These are phyloP conservation scores for Ceratocystis harringtonii DNA, from an alignment of 2,329 filamentous ascomycete genomes.

Conservation along the genomic window DNA sequence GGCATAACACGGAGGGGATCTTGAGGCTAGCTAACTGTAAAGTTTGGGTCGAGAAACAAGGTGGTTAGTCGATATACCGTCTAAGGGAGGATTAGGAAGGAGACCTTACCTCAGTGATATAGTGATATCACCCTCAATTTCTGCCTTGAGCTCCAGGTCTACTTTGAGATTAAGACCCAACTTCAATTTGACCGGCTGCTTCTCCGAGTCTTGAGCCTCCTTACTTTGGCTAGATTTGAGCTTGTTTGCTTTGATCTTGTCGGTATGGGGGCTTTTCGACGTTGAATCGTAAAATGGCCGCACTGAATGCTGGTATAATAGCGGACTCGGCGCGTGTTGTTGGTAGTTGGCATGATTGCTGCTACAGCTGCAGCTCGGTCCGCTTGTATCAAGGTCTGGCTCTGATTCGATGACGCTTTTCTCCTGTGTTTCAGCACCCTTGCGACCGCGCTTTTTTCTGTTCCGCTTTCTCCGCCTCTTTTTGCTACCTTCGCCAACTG, in stretches of 20 bases:
- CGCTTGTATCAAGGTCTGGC: not conserved
- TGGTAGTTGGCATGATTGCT: not conserved
- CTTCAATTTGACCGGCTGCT: constrained; percentile 30
- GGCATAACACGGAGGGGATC: not conserved
- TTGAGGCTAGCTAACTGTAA: not conserved
- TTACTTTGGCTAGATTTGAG: not conserved
- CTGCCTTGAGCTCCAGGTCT: constrained; percentile 64
- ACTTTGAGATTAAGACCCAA: constrained; percentile 62
- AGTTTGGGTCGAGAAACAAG: not conserved
- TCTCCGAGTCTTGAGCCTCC: not conserved
- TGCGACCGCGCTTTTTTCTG: not conserved
- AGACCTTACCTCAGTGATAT: constrained; percentile 44
- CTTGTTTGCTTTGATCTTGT: constrained; percentile 10
- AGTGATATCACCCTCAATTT: constrained; percentile 61
- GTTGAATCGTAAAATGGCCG: not conserved
- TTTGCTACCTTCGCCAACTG: not conserved
- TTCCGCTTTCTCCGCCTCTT: not conserved
- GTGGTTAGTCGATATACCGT: not conserved
- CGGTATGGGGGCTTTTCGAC: not conserved
- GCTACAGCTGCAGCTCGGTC: not conserved
- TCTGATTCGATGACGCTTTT: not conserved
- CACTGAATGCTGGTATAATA: not conserved
- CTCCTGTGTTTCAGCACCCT: not conserved
- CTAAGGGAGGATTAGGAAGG: not conserved
- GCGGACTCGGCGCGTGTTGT: not conserved